phyloP scores from a whole-genome alignment of 495 filamentous ascomycete species.

The Penicillium nucicola region DNA sequence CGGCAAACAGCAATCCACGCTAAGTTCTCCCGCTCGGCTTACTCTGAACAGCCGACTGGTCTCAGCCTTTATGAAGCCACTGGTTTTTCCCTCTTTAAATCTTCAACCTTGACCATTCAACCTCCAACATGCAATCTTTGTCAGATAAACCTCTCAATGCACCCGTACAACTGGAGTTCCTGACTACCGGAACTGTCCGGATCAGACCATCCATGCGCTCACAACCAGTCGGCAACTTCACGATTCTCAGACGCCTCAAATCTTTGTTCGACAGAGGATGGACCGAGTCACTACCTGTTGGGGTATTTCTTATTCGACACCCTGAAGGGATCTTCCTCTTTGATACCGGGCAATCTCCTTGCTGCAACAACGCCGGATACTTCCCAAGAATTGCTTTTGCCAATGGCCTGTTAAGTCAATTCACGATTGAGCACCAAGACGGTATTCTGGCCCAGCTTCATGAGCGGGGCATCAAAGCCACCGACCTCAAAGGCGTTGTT shows the following conservation, averaged over 20 bases:
- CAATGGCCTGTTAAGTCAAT: constrained; percentile 9
- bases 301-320: constrained; percentile 28
- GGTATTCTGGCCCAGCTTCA: constrained; percentile 22
- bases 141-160: no score
- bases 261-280: constrained; percentile 22
- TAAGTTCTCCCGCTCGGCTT: no score
- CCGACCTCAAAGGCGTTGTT: constrained; percentile 24
- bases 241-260: constrained; percentile 22
- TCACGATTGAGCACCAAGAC: constrained; percentile 18
- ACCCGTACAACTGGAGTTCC: constrained; percentile 14
- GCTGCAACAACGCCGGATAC: constrained; percentile 25
- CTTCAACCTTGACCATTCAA: no score
- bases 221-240: constrained; percentile 17
- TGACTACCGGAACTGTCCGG: constrained; percentile 20
- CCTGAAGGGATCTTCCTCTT: constrained; percentile 28
- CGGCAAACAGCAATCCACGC: no score
- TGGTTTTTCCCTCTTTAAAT: no score
- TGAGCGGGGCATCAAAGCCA: constrained; percentile 17
- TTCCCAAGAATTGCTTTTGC: constrained; percentile 18
- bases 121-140: no score
- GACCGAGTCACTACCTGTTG: constrained; percentile 23
- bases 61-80: no score
- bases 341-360: constrained; percentile 29
- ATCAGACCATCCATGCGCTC: constrained; percentile 22
- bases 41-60: no score